These are phyloP conservation scores for Trichophaea hybrida DNA, from an alignment of 2,329 filamentous ascomycete genomes.

Conservation along the genomic window DNA sequence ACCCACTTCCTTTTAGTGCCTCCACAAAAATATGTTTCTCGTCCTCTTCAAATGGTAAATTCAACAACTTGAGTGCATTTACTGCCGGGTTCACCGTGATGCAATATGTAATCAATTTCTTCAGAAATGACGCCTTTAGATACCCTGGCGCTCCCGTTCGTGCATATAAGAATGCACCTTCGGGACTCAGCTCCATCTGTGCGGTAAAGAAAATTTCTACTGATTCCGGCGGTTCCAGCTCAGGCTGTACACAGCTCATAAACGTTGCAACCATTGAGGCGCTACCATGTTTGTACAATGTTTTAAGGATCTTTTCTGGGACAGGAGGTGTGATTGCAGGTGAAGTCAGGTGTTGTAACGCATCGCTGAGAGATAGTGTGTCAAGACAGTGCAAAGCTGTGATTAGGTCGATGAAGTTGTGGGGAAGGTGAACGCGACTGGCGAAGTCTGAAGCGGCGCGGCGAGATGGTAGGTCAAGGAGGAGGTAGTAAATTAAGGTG, in stretches of 20 bases:
- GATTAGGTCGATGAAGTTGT: slow-evolving; percentile 2
- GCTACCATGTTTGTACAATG: background rate
- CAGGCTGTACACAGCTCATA: slow-evolving; percentile 1
- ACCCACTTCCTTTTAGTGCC: background rate
- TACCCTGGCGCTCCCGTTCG: slow-evolving; percentile 11
- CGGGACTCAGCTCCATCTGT: slow-evolving; percentile 9
- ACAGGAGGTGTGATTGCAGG: background rate
- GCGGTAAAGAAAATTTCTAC: slow-evolving; percentile 15
- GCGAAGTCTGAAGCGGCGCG: background rate
- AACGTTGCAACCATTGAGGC: background rate
- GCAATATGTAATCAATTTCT: slow-evolving; percentile 16
- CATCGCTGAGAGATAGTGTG: background rate
- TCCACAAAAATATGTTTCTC: slow-evolving; percentile 17
- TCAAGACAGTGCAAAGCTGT: background rate
- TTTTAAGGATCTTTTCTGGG: slow-evolving; percentile 5
- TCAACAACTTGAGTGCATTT: slow-evolving; percentile 16
- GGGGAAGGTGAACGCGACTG: background rate
- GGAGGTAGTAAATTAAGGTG: slow-evolving; percentile 20
- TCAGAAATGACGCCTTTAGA: slow-evolving; percentile 10
- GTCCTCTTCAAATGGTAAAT: slow-evolving; percentile 16
- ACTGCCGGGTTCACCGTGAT: slow-evolving; percentile 12
- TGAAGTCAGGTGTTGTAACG: background rate
- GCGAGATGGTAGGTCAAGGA: slow-evolving; percentile 11
- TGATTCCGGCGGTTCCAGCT: slow-evolving; percentile 12
- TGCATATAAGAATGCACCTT: slow-evolving; percentile 19